Percentiles rank a stretch among this genome's conserved stretches.
Evolutionary conservation across 148 eudicot genomes (phyloP).

Genomic region (Talinum fruticosum): DNA sequence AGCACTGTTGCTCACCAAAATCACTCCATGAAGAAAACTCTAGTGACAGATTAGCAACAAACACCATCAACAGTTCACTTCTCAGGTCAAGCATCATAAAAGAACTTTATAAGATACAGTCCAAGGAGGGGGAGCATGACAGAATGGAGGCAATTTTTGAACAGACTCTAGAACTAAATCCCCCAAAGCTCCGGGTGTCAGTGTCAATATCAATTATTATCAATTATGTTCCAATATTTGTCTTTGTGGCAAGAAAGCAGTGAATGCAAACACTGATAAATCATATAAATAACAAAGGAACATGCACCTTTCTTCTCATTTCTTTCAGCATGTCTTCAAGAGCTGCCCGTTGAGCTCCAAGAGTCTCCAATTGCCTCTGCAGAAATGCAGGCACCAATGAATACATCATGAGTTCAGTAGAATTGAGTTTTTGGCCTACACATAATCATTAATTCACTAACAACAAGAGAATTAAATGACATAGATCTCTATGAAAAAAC

Average conservation of each 20-base stretch:
- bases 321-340: conserved; percentile 99
- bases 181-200: not conserved
- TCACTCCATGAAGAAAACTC: not conserved
- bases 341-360: conserved; percentile 93
- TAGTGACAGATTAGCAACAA: not conserved
- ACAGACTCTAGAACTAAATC: not conserved
- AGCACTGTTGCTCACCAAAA: not conserved
- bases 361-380: conserved; percentile 92
- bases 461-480: not conserved
- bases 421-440: not conserved
- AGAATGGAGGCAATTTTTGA: not conserved
- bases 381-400: conserved; percentile 24
- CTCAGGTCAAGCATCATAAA: not conserved
- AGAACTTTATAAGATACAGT: not conserved
- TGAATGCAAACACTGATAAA: conserved; percentile 9
- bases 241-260: not conserved
- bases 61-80: not conserved
- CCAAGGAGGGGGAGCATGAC: too few species aligned
- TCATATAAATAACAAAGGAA: conserved; percentile 1
- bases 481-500: not conserved
- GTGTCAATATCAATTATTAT: not conserved
- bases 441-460: not conserved
- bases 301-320: conserved; percentile 87
- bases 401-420: not conserved
- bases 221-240: not conserved